Percentiles rank a stretch among this genome's conserved stretches.
phyloP scores from a whole-genome alignment of 1,284 basidiomycete species.

The Malassezia caprae region DNA sequence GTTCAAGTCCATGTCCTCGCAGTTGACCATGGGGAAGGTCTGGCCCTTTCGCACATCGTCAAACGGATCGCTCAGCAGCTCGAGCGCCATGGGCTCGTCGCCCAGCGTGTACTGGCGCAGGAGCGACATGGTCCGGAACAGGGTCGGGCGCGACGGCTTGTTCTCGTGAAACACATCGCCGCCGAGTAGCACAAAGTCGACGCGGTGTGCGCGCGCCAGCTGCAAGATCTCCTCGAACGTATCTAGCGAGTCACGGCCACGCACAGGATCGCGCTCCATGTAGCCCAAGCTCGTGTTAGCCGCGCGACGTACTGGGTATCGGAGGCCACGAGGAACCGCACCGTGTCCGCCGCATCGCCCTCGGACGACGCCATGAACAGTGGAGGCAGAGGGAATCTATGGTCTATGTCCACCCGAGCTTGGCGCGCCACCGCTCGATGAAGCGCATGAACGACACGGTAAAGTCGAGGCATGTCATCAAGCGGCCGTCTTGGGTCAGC shows the following conservation, averaged over 20 bases:
- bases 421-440: background rate
- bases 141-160: slow-evolving; percentile 75
- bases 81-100: slow-evolving; percentile 73
- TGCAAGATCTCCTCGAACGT: slow-evolving; percentile 89
- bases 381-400: background rate
- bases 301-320: slow-evolving; percentile 27
- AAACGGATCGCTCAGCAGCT: slow-evolving; percentile 81
- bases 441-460: slow-evolving; percentile 3
- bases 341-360: background rate
- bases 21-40: slow-evolving; percentile 82
- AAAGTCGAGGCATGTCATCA: slow-evolving; percentile 3
- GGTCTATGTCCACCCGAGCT: background rate
- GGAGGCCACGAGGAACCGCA: slow-evolving; percentile 32
- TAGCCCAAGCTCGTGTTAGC: slow-evolving; percentile 67
- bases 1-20: slow-evolving; percentile 93
- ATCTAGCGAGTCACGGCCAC: slow-evolving; percentile 88
- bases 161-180: slow-evolving; percentile 98
- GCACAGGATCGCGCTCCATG: slow-evolving; percentile 82
- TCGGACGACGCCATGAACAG: background rate
- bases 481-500: slow-evolving; percentile 61
- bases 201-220: slow-evolving; percentile 71
- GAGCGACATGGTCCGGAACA: slow-evolving; percentile 64
- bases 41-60: slow-evolving; percentile 54
- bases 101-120: slow-evolving; percentile 82
- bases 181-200: slow-evolving; percentile 61